phyloP scores from a whole-genome alignment of 2,329 filamentous ascomycete genomes.

The Bisporella sp. region DNA sequence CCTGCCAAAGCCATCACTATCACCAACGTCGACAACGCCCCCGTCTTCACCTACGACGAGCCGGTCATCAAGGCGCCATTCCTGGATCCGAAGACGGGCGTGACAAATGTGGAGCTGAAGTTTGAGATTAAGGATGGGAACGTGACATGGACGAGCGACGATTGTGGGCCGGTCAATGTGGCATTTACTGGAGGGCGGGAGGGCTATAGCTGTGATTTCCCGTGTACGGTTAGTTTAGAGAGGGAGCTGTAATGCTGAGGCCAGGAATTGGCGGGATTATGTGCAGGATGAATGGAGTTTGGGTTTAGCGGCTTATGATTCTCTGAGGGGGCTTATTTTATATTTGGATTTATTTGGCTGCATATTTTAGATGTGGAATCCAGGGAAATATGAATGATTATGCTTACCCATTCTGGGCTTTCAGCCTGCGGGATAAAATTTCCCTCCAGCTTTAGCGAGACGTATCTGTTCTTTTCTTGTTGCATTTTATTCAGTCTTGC shows the following conservation, averaged over 20 bases:
- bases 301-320: too few relatives aligned
- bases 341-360: too few relatives aligned
- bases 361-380: too few relatives aligned
- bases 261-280: too few relatives aligned
- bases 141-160: constrained; percentile 7
- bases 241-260: background rate
- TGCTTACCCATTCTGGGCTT: too few relatives aligned
- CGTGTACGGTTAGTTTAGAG: constrained; percentile 1
- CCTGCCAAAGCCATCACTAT: constrained; percentile 7
- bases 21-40: constrained; percentile 15
- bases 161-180: constrained; percentile 12
- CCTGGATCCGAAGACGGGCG: constrained; percentile 3
- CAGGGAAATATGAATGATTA: too few relatives aligned
- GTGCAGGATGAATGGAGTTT: too few relatives aligned
- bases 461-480: too few relatives aligned
- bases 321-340: too few relatives aligned
- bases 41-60: constrained; percentile 8
- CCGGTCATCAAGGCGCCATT: constrained; percentile 7
- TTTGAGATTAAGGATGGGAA: constrained; percentile 3
- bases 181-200: constrained; percentile 9
- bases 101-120: constrained; percentile 9
- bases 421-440: too few relatives aligned
- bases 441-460: too few relatives aligned
- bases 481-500: too few relatives aligned
- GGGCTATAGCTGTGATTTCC: constrained; percentile 11